Conservation (phyloP, 179 eudicot genomes). For the Actinidia arguta region DNA sequence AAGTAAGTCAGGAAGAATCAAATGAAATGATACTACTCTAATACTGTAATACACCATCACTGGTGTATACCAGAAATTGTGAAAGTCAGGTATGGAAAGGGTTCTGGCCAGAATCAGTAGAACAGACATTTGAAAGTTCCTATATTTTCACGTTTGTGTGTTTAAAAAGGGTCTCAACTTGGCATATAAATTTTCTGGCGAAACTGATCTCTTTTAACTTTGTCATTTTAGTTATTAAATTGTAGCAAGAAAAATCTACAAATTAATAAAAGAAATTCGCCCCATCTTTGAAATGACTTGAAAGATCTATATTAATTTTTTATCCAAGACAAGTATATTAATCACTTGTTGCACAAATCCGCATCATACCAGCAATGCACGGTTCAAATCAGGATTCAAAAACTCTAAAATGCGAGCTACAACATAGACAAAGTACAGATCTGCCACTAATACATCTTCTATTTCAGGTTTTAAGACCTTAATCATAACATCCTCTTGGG, state of each 20-base stretch:
- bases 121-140: background rate
- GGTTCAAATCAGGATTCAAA: constrained; percentile 87
- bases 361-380: constrained; percentile 82
- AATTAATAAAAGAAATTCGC: background rate
- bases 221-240: constrained; percentile 9
- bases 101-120: background rate
- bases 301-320: background rate
- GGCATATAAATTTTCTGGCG: background rate
- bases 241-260: background rate
- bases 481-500: constrained; percentile 88
- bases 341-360: background rate
- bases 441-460: constrained; percentile 90
- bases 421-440: constrained; percentile 91
- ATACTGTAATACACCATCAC: background rate
- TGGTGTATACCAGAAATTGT: background rate
- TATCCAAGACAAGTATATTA: background rate
- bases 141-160: background rate
- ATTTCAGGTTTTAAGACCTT: constrained; percentile 56
- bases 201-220: background rate
- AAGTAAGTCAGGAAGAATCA: background rate
- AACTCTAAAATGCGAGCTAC: constrained; percentile 94
- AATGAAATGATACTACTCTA: background rate
- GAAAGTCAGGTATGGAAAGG: background rate
- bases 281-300: background rate
- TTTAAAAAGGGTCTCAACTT: background rate